These are phyloP conservation scores for Ramularia endophylla DNA, from an alignment of 2,329 filamentous ascomycete genomes.

Conservation along the genomic window DNA sequence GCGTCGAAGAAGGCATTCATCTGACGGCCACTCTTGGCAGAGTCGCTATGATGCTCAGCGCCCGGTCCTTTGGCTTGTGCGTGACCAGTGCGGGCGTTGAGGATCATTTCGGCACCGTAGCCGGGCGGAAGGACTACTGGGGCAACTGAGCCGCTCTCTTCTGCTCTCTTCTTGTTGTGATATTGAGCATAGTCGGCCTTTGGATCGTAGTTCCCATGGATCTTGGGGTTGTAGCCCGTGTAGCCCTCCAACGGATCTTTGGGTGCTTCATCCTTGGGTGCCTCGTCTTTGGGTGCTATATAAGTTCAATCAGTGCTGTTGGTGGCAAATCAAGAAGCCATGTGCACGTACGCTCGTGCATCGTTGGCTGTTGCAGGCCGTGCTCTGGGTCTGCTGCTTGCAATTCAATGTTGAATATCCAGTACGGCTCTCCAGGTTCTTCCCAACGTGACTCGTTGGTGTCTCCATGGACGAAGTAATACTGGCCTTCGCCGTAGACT, in stretches of 20 bases:
- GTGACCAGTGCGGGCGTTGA: constrained; percentile 84
- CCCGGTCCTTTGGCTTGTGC: constrained; percentile 65
- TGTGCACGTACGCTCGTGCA: neutral
- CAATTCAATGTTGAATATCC: constrained; percentile 23
- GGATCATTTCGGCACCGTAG: constrained; percentile 66
- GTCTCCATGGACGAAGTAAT: constrained; percentile 26
- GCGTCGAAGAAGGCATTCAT: constrained; percentile 96
- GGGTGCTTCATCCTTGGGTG: too few species aligned
- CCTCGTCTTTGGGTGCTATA: too few species aligned
- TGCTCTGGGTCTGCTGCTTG: constrained; percentile 16
- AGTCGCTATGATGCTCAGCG: constrained; percentile 74
- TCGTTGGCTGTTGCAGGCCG: constrained; percentile 22
- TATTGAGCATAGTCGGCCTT: constrained; percentile 79
- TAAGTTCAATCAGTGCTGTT: too few species aligned
- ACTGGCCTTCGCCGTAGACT: constrained; percentile 10
- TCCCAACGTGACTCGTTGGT: constrained; percentile 23
- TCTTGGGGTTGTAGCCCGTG: constrained; percentile 82
- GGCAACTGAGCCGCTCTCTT: constrained; percentile 31
- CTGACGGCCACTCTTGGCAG: constrained; percentile 79
- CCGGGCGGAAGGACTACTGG: constrained; percentile 33
- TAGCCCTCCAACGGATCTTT: neutral
- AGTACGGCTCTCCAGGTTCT: constrained; percentile 28
- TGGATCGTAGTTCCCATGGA: constrained; percentile 94
- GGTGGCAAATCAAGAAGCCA: too few species aligned
- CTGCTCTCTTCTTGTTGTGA: constrained; percentile 28